Evolutionary conservation across 2,329 filamentous ascomycete species (phyloP), one percentile per base, ranked within the genome.

Genomic region (Cladobotryum mycophilum): DNA sequence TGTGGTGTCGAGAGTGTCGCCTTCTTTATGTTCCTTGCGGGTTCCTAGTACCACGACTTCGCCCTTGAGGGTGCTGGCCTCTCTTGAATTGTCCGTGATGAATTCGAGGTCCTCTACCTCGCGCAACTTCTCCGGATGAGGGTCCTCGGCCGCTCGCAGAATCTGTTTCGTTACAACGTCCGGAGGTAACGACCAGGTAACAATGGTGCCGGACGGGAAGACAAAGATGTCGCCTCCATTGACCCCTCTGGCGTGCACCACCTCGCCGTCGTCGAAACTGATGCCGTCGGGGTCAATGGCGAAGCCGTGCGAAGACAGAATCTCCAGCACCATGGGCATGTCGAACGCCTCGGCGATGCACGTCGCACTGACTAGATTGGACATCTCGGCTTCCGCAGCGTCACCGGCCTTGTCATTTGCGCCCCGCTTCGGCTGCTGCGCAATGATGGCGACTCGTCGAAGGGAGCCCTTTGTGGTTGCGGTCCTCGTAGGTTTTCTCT

Each of bases 91-190:
- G 65, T 97, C 91, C 58, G 88, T 84, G 2, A 86, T 71, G 63
- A 92, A 97, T 54, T 96, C 90, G 15, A 99, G 78, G 66, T 96
- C 87, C 69, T 97, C 93, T 3, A 87, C 85, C 67, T 97, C 93
- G 52, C 90, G 75, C 18, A 81, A 76, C 45, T 83, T 61, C 7
- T 84, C 68, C 3, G 85, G 70, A 64, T 95, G 88, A 2, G 88
- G 81, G 47, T 84, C 83, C 56, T 87, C 80, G 13, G 91, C 88
- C 1, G 92, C 90, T 0, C 83, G 79, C 17, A 88, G 77, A 12
- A 97, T 76, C 33, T 86, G 83, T 51, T 79, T 80, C 8, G 87
- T 87, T 14, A 90, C 85, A 15, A 89, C 81, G 51, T 86, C 82
- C 54, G 89, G 80, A 1, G 89, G 85, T 1, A 96, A 76, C 5